These are phyloP conservation scores for Proliferodiscus dingleyae DNA, from an alignment of 2,329 filamentous ascomycete genomes.

Conservation along the genomic window DNA sequence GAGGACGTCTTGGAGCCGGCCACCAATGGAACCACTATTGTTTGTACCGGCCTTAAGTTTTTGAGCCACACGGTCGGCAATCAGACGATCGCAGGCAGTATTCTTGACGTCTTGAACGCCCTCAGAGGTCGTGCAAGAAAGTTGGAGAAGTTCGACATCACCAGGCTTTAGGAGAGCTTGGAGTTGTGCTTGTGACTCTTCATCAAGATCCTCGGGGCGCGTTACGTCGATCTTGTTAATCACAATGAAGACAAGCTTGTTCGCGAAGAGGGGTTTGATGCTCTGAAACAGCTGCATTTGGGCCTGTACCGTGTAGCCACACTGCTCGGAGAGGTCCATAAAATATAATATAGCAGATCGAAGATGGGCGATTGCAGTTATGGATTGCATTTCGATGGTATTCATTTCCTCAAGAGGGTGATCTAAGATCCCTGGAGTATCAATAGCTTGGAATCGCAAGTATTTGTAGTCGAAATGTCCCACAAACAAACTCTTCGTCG, in stretches of 20 bases:
- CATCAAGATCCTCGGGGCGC: conserved; percentile 79
- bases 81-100: conserved; percentile 83
- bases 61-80: conserved; percentile 88
- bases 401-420: conserved; percentile 99
- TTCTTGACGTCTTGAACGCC: conserved; percentile 95
- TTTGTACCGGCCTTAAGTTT: conserved; percentile 91
- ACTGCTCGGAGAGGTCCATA: conserved; percentile 96
- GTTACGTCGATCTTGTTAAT: conserved; percentile 98
- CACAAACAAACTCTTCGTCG: conserved; percentile 94
- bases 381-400: conserved; percentile 98
- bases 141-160: conserved; percentile 87
- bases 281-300: conserved; percentile 95
- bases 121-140: conserved; percentile 92
- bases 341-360: conserved; percentile 95
- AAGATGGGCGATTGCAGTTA: conserved; percentile 95
- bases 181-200: conserved; percentile 71
- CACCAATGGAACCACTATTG: conserved; percentile 68
- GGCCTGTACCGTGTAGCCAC: conserved; percentile 85
- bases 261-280: conserved; percentile 94
- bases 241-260: conserved; percentile 95
- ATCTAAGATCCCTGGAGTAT: conserved; percentile 97
- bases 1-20: conserved; percentile 84
- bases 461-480: conserved; percentile 98
- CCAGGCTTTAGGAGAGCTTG: conserved; percentile 76
- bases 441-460: conserved; percentile 84